Conservation (phyloP, 1,284 basidiomycete species). For the Stereum hirsutum region DNA sequence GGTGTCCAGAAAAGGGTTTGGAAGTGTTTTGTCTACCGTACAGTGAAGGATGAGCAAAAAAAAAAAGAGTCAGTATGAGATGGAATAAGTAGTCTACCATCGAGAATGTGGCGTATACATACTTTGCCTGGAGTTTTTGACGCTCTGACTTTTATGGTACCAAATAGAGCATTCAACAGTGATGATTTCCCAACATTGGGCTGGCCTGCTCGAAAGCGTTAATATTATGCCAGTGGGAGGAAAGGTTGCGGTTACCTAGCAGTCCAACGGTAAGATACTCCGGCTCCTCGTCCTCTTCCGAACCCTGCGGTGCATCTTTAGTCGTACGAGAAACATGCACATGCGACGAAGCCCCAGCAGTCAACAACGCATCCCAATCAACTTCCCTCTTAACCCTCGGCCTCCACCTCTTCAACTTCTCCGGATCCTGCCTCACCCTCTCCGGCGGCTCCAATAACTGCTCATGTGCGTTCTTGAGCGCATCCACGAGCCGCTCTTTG, state of each 20-base stretch:
- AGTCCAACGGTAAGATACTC: conserved; percentile 75
- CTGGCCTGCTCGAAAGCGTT: conserved; percentile 46
- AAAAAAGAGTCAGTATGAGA: neutral
- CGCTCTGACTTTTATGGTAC: conserved; percentile 72
- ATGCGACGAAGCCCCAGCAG: conserved; percentile 28
- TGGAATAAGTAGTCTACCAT: neutral
- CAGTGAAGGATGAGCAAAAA: conserved; percentile 1
- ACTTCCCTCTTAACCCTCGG: conserved; percentile 54
- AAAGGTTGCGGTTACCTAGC: conserved; percentile 43
- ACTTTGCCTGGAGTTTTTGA: conserved; percentile 90
- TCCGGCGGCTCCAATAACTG: conserved; percentile 66
- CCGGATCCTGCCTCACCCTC: conserved; percentile 39
- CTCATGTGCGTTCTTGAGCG: conserved; percentile 59
- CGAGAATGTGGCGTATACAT: conserved; percentile 6
- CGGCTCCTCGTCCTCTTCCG: conserved; percentile 25
- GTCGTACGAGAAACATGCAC: neutral
- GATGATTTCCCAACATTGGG: conserved; percentile 94
- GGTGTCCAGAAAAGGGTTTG: conserved; percentile 85
- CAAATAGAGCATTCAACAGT: conserved; percentile 84
- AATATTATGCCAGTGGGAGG: neutral
- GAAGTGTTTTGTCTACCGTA: conserved; percentile 78
- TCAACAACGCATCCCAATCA: conserved; percentile 62
- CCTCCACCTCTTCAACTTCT: conserved; percentile 54
- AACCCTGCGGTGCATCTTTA: conserved; percentile 15
- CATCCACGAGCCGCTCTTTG: conserved; percentile 51